These are phyloP conservation scores for Beauveria scarabaeidicola DNA, from an alignment of 2,329 filamentous ascomycete genomes.

Conservation along the genomic window DNA sequence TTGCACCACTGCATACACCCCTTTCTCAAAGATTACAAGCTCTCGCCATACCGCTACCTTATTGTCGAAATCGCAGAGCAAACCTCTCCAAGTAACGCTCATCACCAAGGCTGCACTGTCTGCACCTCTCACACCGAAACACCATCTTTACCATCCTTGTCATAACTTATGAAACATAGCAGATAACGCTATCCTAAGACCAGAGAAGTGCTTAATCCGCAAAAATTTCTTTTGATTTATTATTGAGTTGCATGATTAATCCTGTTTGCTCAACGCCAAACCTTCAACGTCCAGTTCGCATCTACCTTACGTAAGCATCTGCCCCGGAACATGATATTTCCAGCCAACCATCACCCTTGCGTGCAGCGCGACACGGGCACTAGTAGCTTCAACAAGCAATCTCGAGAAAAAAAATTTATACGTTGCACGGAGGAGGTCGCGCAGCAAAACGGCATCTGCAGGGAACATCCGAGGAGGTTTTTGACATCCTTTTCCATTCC, in stretches of 20 bases:
- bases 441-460: not conserved
- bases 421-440: conserved; percentile 10
- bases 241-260: no score
- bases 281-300: not conserved
- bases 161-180: no score
- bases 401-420: conserved; percentile 8
- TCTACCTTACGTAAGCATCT: conserved; percentile 9
- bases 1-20: not conserved
- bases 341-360: conserved; percentile 7
- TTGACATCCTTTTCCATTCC: not conserved
- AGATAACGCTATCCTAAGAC: no score
- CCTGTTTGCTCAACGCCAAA: no score
- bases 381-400: not conserved
- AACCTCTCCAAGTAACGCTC: not conserved
- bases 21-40: not conserved
- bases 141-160: no score
- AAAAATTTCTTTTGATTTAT: no score
- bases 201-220: no score
- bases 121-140: no score
- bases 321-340: conserved; percentile 13
- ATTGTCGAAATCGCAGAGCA: not conserved
- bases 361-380: conserved; percentile 10
- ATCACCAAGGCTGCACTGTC: no score
- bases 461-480: not conserved
- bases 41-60: no score